phyloP scores from a whole-genome alignment of 495 filamentous ascomycete genomes.

The Margaritispora aquatica region DNA sequence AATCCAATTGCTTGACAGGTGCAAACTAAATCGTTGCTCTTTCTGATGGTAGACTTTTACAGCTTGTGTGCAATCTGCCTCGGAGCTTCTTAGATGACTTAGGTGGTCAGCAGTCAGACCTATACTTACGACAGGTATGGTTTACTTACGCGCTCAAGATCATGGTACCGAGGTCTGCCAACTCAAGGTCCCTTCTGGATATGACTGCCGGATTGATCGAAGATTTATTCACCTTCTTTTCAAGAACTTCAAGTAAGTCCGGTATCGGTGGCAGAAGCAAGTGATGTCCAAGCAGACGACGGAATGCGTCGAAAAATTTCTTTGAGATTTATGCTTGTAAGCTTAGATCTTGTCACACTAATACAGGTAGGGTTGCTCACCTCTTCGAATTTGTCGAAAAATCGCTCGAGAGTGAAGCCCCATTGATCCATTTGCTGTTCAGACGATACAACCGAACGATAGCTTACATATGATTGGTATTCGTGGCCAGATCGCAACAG shows the following conservation, averaged over 20 bases:
- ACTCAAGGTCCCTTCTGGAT: not conserved
- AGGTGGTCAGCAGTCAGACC: not conserved
- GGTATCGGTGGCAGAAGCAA: constrained; percentile 4
- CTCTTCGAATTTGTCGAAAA: constrained; percentile 6
- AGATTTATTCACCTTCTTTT: not conserved
- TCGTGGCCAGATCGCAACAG: not conserved
- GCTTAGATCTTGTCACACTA: not conserved
- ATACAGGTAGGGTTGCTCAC: not conserved
- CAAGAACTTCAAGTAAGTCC: constrained; percentile 2
- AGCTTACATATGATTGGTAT: not conserved
- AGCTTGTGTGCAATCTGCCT: not conserved
- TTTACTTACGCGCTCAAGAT: not conserved
- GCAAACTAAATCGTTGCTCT: constrained; percentile 3
- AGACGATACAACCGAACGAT: not conserved
- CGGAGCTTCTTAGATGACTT: not conserved
- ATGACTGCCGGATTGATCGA: not conserved
- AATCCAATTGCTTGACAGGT: not conserved
- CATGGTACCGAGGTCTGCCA: not conserved
- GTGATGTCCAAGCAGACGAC: not conserved
- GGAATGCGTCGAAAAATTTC: not conserved
- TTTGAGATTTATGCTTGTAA: not conserved
- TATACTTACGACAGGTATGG: not conserved
- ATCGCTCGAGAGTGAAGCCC: not conserved
- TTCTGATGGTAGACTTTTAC: not conserved
- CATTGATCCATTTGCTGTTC: constrained; percentile 3